Percentiles rank a stretch among this genome's conserved stretches.
These are phyloP conservation scores for Glaciozyma martinii DNA, from an alignment of 768 basidiomycete species.

Conservation along the genomic window DNA sequence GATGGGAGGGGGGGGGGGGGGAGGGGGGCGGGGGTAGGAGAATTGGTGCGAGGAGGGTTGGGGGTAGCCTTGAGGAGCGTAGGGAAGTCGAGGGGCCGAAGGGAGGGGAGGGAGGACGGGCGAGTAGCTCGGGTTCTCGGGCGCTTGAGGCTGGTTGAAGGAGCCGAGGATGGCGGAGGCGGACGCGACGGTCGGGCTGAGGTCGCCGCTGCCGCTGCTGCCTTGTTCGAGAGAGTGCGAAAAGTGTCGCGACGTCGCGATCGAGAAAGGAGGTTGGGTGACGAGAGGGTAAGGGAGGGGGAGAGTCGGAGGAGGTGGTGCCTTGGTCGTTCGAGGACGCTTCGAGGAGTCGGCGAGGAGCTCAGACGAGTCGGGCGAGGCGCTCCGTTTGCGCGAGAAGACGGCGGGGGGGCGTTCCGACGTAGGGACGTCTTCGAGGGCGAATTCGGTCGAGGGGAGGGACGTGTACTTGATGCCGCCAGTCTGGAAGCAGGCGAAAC, in stretches of 20 bases:
- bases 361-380: not conserved
- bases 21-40: no score
- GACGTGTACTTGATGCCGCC: slow-evolving; percentile 26
- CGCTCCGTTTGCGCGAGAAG: not conserved
- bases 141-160: slow-evolving; percentile 2
- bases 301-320: not conserved
- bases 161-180: slow-evolving; percentile 33
- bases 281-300: not conserved
- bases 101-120: not conserved
- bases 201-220: slow-evolving; percentile 9
- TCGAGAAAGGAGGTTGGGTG: slow-evolving; percentile 3
- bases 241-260: slow-evolving; percentile 6
- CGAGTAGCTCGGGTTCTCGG: not conserved
- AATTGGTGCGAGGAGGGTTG: no score
- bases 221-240: slow-evolving; percentile 9
- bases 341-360: not conserved
- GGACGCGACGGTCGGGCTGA: slow-evolving; percentile 33
- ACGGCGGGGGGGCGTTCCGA: not conserved
- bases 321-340: not conserved
- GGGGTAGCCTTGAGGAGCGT: no score
- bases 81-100: no score
- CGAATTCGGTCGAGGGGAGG: slow-evolving; percentile 10
- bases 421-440: slow-evolving; percentile 24
- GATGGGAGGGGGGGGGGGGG: no score
- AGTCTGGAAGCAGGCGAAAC: slow-evolving; percentile 34